These are phyloP conservation scores for Mortierella sp. DNA, from an alignment of 371 early-diverging fungal species.

Conservation along the genomic window DNA sequence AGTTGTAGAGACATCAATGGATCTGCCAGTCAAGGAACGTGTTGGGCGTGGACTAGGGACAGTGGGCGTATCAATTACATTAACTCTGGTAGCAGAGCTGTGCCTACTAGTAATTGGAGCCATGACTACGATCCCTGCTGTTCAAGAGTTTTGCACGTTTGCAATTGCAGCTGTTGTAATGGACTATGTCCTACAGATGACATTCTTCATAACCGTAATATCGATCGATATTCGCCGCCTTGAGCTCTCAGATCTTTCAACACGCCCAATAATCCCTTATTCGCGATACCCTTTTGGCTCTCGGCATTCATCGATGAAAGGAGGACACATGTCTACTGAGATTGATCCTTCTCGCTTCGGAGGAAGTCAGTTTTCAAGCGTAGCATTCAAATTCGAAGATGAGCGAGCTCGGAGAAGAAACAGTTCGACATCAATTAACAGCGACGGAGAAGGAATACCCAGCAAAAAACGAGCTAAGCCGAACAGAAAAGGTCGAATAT, in stretches of 20 bases:
- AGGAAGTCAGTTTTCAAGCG: neutral
- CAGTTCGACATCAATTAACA: slow-evolving; percentile 25
- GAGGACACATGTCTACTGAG: neutral
- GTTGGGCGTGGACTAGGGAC: slow-evolving; percentile 75
- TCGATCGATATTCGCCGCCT: slow-evolving; percentile 82
- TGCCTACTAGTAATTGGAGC: slow-evolving; percentile 67
- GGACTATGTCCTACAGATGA: slow-evolving; percentile 77
- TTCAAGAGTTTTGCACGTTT: slow-evolving; percentile 81
- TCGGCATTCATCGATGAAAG: slow-evolving; percentile 27
- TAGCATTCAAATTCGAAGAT: neutral
- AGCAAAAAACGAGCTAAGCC: slow-evolving; percentile 17
- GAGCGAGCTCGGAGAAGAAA: slow-evolving; percentile 19
- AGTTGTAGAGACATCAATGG: slow-evolving; percentile 74
- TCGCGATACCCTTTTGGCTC: slow-evolving; percentile 35
- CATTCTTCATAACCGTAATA: slow-evolving; percentile 78
- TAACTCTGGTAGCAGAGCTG: slow-evolving; percentile 68
- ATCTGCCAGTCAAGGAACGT: slow-evolving; percentile 76
- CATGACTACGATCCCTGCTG: slow-evolving; percentile 66
- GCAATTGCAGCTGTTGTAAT: slow-evolving; percentile 72
- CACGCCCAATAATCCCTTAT: slow-evolving; percentile 29
- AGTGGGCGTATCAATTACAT: slow-evolving; percentile 72
- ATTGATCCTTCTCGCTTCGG: slow-evolving; percentile 8
- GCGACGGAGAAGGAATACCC: slow-evolving; percentile 29
- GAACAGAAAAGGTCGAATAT: slow-evolving; percentile 43
- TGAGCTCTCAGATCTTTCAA: slow-evolving; percentile 63